Conservation (phyloP, 2,329 filamentous ascomycete species). For the Hirsutella minnesotensis region DNA sequence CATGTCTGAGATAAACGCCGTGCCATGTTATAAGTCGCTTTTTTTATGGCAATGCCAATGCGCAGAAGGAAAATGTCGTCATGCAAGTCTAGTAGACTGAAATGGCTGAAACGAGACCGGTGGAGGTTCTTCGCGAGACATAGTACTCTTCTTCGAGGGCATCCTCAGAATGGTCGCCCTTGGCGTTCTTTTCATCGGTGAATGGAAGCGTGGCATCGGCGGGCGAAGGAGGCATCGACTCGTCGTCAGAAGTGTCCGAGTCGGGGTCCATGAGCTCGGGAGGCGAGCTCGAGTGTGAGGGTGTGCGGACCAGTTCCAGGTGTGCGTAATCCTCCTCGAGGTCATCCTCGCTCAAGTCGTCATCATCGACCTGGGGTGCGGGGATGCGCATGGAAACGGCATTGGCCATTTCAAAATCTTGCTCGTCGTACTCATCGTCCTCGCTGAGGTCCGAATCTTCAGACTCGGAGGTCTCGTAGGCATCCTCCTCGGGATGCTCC, state of each 20-base stretch:
- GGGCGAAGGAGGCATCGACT: conserved; percentile 66
- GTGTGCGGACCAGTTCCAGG: conserved; percentile 56
- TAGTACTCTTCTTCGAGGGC: conserved; percentile 43
- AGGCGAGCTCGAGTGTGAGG: conserved; percentile 52
- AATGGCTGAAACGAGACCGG: conserved; percentile 41
- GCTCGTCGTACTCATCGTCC: conserved; percentile 36
- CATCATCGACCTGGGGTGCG: conserved; percentile 21
- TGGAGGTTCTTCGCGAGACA: conserved; percentile 37
- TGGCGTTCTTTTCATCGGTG: conserved; percentile 42
- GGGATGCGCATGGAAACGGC: conserved; percentile 27
- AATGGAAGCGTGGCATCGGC: conserved; percentile 47
- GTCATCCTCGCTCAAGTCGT: conserved; percentile 36
- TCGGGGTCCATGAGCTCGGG: conserved; percentile 62
- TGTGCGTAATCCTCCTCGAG: conserved; percentile 54
- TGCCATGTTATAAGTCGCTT: conserved; percentile 12
- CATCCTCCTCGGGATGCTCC: conserved; percentile 61
- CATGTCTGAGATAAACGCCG: conserved; percentile 12
- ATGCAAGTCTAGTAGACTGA: conserved; percentile 37
- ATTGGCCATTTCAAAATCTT: conserved; percentile 46
- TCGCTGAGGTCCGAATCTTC: conserved; percentile 26
- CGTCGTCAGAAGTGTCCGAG: conserved; percentile 60
- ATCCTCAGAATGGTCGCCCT: conserved; percentile 20
- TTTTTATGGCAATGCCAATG: neutral
- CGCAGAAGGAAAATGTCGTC: neutral
- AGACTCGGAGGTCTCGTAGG: conserved; percentile 36